Evolutionary conservation across 2,329 filamentous ascomycete genomes (phyloP), one percentile per base, ranked within the genome.

Genomic region (Ophiostoma australiae): DNA sequence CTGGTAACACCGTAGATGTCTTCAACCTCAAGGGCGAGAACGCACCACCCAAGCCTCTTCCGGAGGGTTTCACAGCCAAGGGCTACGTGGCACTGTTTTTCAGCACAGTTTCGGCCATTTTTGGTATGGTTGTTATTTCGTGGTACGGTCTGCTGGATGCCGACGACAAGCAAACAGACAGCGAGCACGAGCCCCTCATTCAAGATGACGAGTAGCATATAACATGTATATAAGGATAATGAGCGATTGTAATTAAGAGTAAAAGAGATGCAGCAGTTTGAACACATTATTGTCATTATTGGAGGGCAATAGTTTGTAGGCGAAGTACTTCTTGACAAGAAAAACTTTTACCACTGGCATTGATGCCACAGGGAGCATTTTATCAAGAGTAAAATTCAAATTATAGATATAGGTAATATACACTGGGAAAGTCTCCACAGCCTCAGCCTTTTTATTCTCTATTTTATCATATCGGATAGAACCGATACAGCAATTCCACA

Each of bases 41-140:
- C 67, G 23, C 39, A 3, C 73, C 73, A 4, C 73, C 73, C 13
- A 72, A 70, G 44, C 63, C 69, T 10, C 71, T 74, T 2, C 73
- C 73, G 0, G 67, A 61, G 1, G 72, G 71, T 5, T 77, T 94
- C 78, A 92, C 89, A 0, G 79, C 88, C 0, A 84, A 85, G 66
- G 92, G 92, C 4, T 91, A 91, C 63, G 86, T 93, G 1, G 92
- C 92, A 3, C 79, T 95, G 73, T 88, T 89, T 1, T 92, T 94
- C 77, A 92, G 89, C 77, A 85, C 84, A 74, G 72, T 93, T 1
- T 84, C 85, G 27, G 92, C 90, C 1, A 81, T 93, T 63, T 74
- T 92, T 6, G 92, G 92, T 8, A 83, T 93, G 76, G 84, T 80
- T 0, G 86, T 87, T 13, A 89, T 95, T 71, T 55, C 72, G 13